phyloP scores from a whole-genome alignment of 345 rosid genomes.

The Populus nigra region DNA sequence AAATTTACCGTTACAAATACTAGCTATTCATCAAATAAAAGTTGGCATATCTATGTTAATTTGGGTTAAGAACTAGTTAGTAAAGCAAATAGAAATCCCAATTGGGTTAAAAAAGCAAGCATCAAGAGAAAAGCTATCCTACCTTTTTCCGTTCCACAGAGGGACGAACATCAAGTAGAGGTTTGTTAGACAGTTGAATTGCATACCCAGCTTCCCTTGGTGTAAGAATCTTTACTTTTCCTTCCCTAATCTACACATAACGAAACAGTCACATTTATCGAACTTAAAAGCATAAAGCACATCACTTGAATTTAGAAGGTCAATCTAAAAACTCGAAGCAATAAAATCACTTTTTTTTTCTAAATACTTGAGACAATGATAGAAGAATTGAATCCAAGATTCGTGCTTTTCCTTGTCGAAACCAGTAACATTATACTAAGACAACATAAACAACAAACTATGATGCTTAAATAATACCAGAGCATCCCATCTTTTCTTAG shows the following conservation, averaged over 20 bases:
- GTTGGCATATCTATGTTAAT: neutral
- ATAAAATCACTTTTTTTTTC: neutral
- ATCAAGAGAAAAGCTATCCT: neutral
- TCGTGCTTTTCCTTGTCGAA: neutral
- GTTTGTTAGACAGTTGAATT: slow-evolving; percentile 74
- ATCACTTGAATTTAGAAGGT: slow-evolving; percentile 1
- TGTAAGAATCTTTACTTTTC: slow-evolving; percentile 73
- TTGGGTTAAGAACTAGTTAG: neutral
- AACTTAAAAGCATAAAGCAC: slow-evolving; percentile 11
- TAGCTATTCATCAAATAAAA: neutral
- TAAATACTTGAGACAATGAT: neutral
- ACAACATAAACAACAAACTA: neutral
- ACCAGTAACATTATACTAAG: neutral
- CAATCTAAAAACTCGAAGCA: slow-evolving; percentile 7
- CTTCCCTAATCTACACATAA: slow-evolving; percentile 63
- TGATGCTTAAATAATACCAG: slow-evolving; percentile 42
- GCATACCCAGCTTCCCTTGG: slow-evolving; percentile 94
- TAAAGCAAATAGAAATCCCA: neutral
- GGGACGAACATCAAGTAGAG: slow-evolving; percentile 82
- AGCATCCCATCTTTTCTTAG: slow-evolving; percentile 91
- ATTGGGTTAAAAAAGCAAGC: neutral
- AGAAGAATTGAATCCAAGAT: neutral
- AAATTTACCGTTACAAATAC: neutral
- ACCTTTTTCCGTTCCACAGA: slow-evolving; percentile 72
- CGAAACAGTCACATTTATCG: slow-evolving; percentile 12